A percentile compares a stretch with the other conserved stretches of the same genome.
Conservation (phyloP, 2,329 filamentous ascomycete species). For the Diaporthe helianthi region DNA sequence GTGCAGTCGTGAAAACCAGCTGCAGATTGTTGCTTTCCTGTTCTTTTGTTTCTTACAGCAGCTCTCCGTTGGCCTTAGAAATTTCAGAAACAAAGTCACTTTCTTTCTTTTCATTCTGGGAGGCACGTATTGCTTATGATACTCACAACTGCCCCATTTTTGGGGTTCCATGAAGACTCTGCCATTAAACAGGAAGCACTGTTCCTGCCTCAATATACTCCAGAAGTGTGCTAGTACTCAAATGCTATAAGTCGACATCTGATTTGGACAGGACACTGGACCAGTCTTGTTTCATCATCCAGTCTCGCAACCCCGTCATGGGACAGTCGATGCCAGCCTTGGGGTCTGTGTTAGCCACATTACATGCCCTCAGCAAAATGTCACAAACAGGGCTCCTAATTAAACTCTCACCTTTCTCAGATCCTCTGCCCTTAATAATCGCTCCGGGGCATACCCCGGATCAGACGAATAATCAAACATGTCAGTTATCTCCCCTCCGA, state of each 20-base stretch:
- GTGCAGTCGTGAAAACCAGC: no score
- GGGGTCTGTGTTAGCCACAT: neutral
- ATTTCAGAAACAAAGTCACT: no score
- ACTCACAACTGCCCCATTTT: no score
- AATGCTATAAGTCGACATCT: neutral
- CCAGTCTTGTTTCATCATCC: slow-evolving; percentile 48
- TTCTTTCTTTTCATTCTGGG: no score
- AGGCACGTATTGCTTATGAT: no score
- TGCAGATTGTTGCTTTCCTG: no score
- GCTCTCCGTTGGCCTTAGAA: no score
- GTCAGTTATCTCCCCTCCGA: slow-evolving; percentile 51
- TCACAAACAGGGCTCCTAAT: slow-evolving; percentile 32
- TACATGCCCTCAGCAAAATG: neutral
- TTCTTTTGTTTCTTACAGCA: no score
- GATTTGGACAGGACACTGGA: neutral
- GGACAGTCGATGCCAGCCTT: slow-evolving; percentile 54
- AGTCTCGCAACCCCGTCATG: slow-evolving; percentile 49
- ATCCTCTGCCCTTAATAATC: slow-evolving; percentile 51
- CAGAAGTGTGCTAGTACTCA: no score
- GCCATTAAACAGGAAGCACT: neutral
- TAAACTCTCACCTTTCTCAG: slow-evolving; percentile 48
- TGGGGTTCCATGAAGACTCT: no score
- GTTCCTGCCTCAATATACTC: neutral
- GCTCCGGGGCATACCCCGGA: slow-evolving; percentile 53
- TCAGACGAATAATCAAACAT: slow-evolving; percentile 57